Base-by-base conservation (phyloP, 495 filamentous ascomycete genomes). In the Hypomontagnella submonticulosa region DNA sequence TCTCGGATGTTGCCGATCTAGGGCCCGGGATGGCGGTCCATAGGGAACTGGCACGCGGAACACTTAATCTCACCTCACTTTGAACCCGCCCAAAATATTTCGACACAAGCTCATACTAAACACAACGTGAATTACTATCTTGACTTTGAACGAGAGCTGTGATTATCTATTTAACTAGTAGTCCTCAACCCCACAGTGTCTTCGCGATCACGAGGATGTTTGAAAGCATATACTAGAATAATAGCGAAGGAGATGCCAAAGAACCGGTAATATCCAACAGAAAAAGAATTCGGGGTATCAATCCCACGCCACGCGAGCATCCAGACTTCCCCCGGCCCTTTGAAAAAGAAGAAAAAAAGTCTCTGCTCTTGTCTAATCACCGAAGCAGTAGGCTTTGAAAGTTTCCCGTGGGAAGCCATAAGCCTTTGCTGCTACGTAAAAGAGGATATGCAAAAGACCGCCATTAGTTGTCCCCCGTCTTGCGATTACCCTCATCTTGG, bases 401-500 rank as follows among this genome's bases (percentile, higher is more conserved):
- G 3, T 27, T 27, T 6, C 23, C 23, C 23, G 23, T 3, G 23
- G 23, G 23, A 27, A 27, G 47, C 16, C 3, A 3, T 46, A 36
- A 46, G 58, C 30, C 46, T 18, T 51, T 51, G 55, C 49, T 27
- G 30, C 59, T 5, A 19, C 56, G 34, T 19, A 64, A 32, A 55
- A 59, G 42, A 63, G 38, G 32, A 61, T 63, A 69, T 60, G 54
- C 52, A 55, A 56, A 61, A 63, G 60, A 64, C 66, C 43, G 50
- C 23, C 48, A 69, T 71, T 73, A 73, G 42, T 56, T 27, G 2
- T 51, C 64, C 62, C 51, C 69, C 66, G 52, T 74, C 69, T 74
- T 70, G 65, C 69, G 66, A 68, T 71, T 55, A 71, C 71, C 71
- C 71, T 70, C 71, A 74, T 74, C 71, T 74, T 62, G 42, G 50